These are phyloP conservation scores for Exophiala viscosa DNA, from an alignment of 2,329 filamentous ascomycete genomes.

Conservation along the genomic window DNA sequence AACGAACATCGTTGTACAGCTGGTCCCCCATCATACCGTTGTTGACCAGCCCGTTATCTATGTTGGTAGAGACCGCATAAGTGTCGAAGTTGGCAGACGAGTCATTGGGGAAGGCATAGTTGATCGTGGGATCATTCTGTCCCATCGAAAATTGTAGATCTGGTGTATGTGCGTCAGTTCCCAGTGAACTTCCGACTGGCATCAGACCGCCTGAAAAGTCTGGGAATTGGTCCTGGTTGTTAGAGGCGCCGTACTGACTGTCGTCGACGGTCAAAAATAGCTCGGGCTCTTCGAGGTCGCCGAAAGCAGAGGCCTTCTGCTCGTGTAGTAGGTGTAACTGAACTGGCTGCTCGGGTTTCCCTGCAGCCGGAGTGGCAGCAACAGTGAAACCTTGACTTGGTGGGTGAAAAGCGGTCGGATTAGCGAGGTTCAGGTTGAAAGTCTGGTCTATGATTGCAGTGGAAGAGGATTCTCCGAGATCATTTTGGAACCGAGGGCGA, in stretches of 20 bases:
- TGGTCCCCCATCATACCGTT: slow-evolving; percentile 9
- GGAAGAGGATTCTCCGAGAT: slow-evolving; percentile 8
- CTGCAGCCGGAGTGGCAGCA: slow-evolving; percentile 2
- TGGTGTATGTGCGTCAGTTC: background rate
- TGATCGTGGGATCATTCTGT: background rate
- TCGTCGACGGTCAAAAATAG: slow-evolving; percentile 10
- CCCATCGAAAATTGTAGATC: slow-evolving; percentile 8
- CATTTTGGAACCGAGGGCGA: slow-evolving; percentile 12
- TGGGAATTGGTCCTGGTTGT: slow-evolving; percentile 2
- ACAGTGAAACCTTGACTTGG: slow-evolving; percentile 10
- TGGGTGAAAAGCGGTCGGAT: slow-evolving; percentile 8
- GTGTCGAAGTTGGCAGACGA: slow-evolving; percentile 6
- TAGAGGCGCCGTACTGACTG: slow-evolving; percentile 4
- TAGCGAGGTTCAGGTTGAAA: slow-evolving; percentile 17
- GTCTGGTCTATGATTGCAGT: slow-evolving; percentile 10
- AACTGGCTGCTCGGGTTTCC: slow-evolving; percentile 4
- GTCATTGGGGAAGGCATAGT: slow-evolving; percentile 5
- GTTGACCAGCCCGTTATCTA: slow-evolving; percentile 1
- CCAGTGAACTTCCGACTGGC: background rate
- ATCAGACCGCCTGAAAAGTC: slow-evolving; percentile 5
- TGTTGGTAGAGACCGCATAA: background rate
- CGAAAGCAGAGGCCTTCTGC: slow-evolving; percentile 3
- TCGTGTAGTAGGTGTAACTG: slow-evolving; percentile 10
- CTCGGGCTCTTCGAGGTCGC: background rate
- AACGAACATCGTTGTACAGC: slow-evolving; percentile 4